Conservation (phyloP, 2,329 filamentous ascomycete genomes). For the Pseudogymnoascus sp. region DNA sequence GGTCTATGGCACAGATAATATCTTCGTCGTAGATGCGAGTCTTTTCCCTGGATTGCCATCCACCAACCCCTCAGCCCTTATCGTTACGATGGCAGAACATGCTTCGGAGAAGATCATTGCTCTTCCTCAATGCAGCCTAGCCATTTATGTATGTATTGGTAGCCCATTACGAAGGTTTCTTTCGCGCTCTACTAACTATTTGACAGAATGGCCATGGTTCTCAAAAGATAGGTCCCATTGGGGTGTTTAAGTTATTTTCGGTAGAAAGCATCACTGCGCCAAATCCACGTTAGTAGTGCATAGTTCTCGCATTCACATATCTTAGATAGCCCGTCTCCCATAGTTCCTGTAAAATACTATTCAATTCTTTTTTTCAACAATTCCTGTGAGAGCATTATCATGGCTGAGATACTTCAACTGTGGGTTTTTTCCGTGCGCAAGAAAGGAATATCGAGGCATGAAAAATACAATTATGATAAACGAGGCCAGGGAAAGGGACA, state of each 20-base stretch:
- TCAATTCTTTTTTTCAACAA: not conserved
- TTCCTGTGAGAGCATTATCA: too few relatives aligned
- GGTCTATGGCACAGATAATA: slow-evolving; percentile 60
- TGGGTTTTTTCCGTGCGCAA: not conserved
- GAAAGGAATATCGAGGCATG: not conserved
- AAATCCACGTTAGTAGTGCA: not conserved
- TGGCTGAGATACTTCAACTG: not conserved
- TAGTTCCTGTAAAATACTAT: not conserved
- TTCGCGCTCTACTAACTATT: not conserved
- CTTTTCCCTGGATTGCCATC: slow-evolving; percentile 63
- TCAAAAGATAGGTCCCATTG: not conserved
- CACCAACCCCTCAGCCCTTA: slow-evolving; percentile 58
- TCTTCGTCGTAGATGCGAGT: slow-evolving; percentile 60
- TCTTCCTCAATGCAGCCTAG: slow-evolving; percentile 17
- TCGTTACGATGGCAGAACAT: slow-evolving; percentile 57
- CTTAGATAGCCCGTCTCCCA: not conserved
- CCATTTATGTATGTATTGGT: not conserved
- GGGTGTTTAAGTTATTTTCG: not conserved
- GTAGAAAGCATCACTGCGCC: not conserved
- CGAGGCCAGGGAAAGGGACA: too few relatives aligned
- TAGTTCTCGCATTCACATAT: not conserved
- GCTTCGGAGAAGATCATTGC: slow-evolving; percentile 46
- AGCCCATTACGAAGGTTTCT: not conserved
- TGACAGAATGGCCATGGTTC: not conserved
- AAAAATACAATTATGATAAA: not conserved